phyloP scores from a whole-genome alignment of 2,329 filamentous ascomycete species.

The Aspergillus unguis region DNA sequence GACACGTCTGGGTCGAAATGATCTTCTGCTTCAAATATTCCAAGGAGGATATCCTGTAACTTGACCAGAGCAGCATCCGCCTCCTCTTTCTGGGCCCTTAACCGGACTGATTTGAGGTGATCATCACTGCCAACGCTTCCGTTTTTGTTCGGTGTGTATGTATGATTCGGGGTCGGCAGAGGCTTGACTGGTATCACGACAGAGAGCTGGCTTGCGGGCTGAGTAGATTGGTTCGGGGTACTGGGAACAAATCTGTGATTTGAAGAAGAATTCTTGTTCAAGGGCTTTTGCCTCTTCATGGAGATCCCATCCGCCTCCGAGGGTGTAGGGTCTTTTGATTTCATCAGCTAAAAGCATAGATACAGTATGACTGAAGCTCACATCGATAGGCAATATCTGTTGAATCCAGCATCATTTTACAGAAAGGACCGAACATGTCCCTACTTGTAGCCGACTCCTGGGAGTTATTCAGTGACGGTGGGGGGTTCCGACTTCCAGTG shows the following conservation, averaged over 20 bases:
- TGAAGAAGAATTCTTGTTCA: slow-evolving; percentile 23
- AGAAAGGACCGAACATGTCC: slow-evolving; percentile 50
- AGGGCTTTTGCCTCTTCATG: slow-evolving; percentile 22
- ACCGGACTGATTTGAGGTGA: slow-evolving; percentile 57
- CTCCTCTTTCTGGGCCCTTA: slow-evolving; percentile 74
- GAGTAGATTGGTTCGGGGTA: slow-evolving; percentile 22
- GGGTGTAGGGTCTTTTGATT: slow-evolving; percentile 32
- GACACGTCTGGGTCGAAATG: slow-evolving; percentile 56
- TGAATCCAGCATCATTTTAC: slow-evolving; percentile 52
- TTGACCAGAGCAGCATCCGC: slow-evolving; percentile 70
- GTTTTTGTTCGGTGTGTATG: slow-evolving; percentile 43
- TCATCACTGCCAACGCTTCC: slow-evolving; percentile 55
- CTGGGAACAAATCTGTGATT: slow-evolving; percentile 47
- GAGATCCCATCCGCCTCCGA: slow-evolving; percentile 22
- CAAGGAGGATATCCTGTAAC: slow-evolving; percentile 65
- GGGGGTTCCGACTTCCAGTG: slow-evolving; percentile 21
- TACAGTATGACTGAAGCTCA: slow-evolving; percentile 23
- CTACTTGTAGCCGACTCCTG: slow-evolving; percentile 25
- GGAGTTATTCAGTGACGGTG: slow-evolving; percentile 17
- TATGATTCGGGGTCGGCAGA: slow-evolving; percentile 38
- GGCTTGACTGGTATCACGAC: slow-evolving; percentile 49
- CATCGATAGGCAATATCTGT: slow-evolving; percentile 45
- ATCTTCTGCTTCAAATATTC: slow-evolving; percentile 75
- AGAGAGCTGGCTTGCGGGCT: slow-evolving; percentile 36
- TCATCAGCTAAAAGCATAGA: slow-evolving; percentile 16